Evolutionary conservation across 805 yeast genomes (phyloP), one percentile per base, ranked within the genome.

Genomic region (Blastobotrys mokoenaii): DNA sequence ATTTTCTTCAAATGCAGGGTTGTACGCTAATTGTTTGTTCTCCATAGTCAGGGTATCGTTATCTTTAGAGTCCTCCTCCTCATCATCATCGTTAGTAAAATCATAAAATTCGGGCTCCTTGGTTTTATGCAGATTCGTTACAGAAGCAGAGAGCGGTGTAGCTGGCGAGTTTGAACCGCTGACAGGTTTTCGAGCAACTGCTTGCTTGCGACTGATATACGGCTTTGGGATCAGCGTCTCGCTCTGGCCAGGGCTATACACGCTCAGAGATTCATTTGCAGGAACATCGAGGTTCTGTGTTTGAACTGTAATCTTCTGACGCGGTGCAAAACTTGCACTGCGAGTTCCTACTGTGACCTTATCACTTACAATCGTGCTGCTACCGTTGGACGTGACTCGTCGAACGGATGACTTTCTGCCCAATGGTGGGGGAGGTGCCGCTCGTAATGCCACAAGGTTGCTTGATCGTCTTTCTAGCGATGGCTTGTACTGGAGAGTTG

Each of bases 401-500:
- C 41, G 38, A 5, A 47, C 38, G 1, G 58, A 51, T 6, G 53
- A 49, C 9, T 50, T 44, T 14, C 54, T 31, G 15, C 49, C 45
- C 22, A 43, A 43, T 2, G 73, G 72, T 2, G 70, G 68, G 5
- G 69, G 69, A 22, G 69, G 69, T 9, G 68, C 71, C 15, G 72
- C 77, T 54, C 95, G 66, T 47, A 71, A 74, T 0, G 95, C 93
- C 8, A 83, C 77, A 17, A 84, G 66, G 46, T 69, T 74, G 1
- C 80, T 72, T 1, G 72, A 64, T 41, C 35, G 41, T 27, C 45
- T 66, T 65, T 15, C 66, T 59, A 39, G 22, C 4, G 33, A 29
- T 4, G 44, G 36, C 34, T 32, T 38, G 22, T 32, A 22, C 30
- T 27, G 43, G 15, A 15, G 68, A 6, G 22, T 14, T 16, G 14